Base-by-base conservation (phyloP, 306 rosid genomes). In the Sechiopsis laciniata region DNA sequence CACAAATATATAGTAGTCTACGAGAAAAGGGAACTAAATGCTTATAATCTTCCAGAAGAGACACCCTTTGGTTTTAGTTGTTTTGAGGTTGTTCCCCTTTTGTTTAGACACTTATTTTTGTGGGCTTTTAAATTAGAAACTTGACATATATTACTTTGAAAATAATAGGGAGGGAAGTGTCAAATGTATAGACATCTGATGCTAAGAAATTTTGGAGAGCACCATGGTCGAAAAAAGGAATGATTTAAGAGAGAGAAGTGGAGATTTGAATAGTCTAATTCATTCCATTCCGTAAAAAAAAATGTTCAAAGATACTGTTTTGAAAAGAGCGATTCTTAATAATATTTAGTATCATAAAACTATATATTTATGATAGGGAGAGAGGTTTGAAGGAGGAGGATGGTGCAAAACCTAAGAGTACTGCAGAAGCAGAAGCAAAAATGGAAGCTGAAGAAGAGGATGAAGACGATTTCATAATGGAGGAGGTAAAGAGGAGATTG, bases 401-500 rank as follows among this genome's bases (percentile, higher is more conserved):
- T 59, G 65, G 65, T 15, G 4, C 17, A 59, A 17, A 59, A 13
- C 42, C 40, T 26, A 59, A 64, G 75, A 78, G 85, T 26, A 75
- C 55, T 22, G 78, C 80, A 6, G 96, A 90, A 57, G 87, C 80
- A 6, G 95, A 90, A 57, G 87, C 76, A 7, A 96, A 92, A 37
- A 86, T 82, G 6, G 97, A 94, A 73, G 97, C 85, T 0, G 95
- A 90, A 0, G 95, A 90, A 0, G 92, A 88, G 0, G 95, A 90
- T 0, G 92, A 88, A 0, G 97, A 94, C 8, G 98, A 94, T 84
- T 94, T 94, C 71, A 90, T 94, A 20, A 87, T 88, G 12, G 88
- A 90, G 62, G 96, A 89, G 85, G 95, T 94, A 6, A 89, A 94
- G 86, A 89, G 90, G 83, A 94, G 97, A 80, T 74, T 94, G 71